Evolutionary conservation across 2,329 filamentous ascomycete species (phyloP).

Genomic region (Mycogone perniciosa): DNA sequence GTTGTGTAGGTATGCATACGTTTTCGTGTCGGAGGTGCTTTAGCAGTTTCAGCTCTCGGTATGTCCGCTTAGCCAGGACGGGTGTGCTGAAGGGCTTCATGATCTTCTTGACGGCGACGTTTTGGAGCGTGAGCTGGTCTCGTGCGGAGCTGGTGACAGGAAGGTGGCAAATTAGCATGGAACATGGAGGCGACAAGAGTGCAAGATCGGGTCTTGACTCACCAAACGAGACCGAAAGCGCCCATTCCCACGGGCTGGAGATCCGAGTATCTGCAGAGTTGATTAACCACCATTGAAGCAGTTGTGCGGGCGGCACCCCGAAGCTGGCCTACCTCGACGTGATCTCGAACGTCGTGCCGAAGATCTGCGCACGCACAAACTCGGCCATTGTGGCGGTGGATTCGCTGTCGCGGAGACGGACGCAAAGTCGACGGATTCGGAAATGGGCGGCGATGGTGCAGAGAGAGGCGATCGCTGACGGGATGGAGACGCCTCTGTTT

Average conservation of each 20-base stretch:
- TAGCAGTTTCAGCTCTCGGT: constrained; percentile 92
- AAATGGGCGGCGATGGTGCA: not conserved
- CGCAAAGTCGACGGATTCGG: not conserved
- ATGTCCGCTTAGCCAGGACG: constrained; percentile 93
- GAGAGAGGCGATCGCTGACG: not conserved
- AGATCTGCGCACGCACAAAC: constrained; percentile 98
- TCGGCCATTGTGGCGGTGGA: constrained; percentile 72
- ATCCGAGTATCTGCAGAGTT: constrained; percentile 73
- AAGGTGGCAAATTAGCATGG: constrained; percentile 5
- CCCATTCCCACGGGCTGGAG: constrained; percentile 99
- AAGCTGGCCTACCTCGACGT: constrained; percentile 70
- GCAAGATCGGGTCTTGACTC: constrained; percentile 27
- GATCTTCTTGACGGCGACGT: constrained; percentile 99
- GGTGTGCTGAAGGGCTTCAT: constrained; percentile 99
- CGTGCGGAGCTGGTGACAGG: constrained; percentile 70
- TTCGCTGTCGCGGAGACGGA: not conserved
- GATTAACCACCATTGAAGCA: not conserved
- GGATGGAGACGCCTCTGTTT: not conserved
- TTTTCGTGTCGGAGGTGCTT: constrained; percentile 98
- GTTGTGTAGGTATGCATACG: constrained; percentile 41
- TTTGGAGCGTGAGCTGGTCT: constrained; percentile 94
- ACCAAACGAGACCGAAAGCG: constrained; percentile 97
- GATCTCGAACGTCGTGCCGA: constrained; percentile 99
- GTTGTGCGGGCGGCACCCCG: not conserved
- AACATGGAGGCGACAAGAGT: not conserved